A percentile compares a stretch with the other conserved stretches of the same genome.
phyloP scores from a whole-genome alignment of 192 early-diverging fungal genomes.

The Entrophospora sp. region DNA sequence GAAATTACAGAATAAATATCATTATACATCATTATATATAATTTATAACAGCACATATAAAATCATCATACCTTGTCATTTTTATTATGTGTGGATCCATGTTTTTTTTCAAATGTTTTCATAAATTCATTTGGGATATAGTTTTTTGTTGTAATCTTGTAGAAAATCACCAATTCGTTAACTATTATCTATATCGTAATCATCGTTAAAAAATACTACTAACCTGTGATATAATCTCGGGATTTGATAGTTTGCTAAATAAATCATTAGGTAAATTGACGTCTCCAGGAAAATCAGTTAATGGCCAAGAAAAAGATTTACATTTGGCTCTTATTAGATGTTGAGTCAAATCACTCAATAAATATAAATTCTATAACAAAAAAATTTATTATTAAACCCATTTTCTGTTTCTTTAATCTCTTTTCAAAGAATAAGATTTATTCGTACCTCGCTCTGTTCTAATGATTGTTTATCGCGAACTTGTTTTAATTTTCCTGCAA shows the following conservation, averaged over 20 bases:
- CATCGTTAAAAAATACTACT: neutral
- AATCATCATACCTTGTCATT: neutral
- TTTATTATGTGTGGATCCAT: neutral
- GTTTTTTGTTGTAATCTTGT: neutral
- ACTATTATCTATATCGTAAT: too few relatives aligned
- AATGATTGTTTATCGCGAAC: conserved; percentile 44
- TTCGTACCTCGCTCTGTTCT: conserved; percentile 43
- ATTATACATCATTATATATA: too few relatives aligned
- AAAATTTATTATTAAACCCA: too few relatives aligned
- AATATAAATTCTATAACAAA: conserved; percentile 54
- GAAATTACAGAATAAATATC: too few relatives aligned
- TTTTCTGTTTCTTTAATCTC: neutral
- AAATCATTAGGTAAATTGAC: conserved; percentile 59
- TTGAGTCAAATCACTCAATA: conserved; percentile 75
- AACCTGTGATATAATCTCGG: conserved; percentile 30
- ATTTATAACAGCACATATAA: too few relatives aligned
- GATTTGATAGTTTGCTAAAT: conserved; percentile 40
- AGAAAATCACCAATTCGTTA: neutral
- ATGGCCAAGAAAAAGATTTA: conserved; percentile 63
- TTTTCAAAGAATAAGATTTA: too few relatives aligned
- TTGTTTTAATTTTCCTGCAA: conserved; percentile 68
- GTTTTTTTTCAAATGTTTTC: neutral
- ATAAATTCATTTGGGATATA: conserved; percentile 5
- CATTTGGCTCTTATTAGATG: conserved; percentile 70
- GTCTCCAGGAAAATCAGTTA: conserved; percentile 68